Base-by-base conservation (phyloP, 345 rosid species). In the Arabidopsis arenosa region DNA sequence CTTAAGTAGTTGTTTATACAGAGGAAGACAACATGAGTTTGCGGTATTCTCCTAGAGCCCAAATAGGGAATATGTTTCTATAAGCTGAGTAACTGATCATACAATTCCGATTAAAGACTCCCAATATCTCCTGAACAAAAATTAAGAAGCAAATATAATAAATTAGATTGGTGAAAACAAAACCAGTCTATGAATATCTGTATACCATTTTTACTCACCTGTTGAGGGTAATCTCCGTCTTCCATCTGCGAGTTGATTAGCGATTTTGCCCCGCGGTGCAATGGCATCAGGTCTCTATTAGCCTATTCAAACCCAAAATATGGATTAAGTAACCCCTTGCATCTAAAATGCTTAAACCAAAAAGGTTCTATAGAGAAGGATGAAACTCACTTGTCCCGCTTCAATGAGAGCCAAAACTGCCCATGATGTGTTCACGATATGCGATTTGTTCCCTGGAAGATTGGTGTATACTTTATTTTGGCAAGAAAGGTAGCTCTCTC, bases 191-290 rank as follows among this genome's bases (percentile, higher is more conserved):
- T 37, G 14, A 9, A 49, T 36, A 61, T n/a, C n/a, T n/a, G n/a
- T 18, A 51, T 23, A 51, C 32, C 51, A n/a, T 33, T 41, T 30
- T 1, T 12, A 4, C 39, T 68, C 55, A 87, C 96, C 83, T 89
- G 86, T 54, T 87, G 90, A 21, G 90, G 96, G 26, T 83, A 91
- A 72, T 91, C 91, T 64, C 93, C 95, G 66, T 84, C 87, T 33
- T 84, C 80, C 87, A 86, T 81, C 43, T 87, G 89, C 18, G 89
- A 76, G 72, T 83, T 77, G 5, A 88, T 73, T 28, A 91, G 52
- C 14, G 72, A 69, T 48, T 78, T 85, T 3, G 93, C 90, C 0
- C 90, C 89, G 7, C 70, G 75, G 37, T 88, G 90, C 70, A 91
- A 75, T 7, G 97, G 93, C 0, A 18, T 49, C 14, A 85, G 71